phyloP scores from a whole-genome alignment of 768 basidiomycete species.

The Leccinellum albellum region DNA sequence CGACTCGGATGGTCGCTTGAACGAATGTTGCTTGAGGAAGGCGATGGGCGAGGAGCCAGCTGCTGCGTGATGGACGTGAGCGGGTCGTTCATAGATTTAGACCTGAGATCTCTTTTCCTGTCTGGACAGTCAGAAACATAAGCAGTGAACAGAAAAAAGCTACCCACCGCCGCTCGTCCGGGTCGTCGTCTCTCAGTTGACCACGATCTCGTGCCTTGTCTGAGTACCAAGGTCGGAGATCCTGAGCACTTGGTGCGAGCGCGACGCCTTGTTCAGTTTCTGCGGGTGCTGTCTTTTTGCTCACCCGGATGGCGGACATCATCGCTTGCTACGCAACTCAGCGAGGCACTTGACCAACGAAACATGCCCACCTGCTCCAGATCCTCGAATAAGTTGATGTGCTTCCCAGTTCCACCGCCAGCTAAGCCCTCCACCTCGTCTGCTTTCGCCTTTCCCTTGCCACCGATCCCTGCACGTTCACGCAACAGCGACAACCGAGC shows the following conservation, averaged over 20 bases:
- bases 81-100: conserved; percentile 66
- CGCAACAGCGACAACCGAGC: conserved; percentile 66
- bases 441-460: conserved; percentile 36
- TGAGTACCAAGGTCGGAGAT: conserved; percentile 79
- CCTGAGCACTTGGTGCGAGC: conserved; percentile 70
- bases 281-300: conserved; percentile 42
- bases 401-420: conserved; percentile 44
- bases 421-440: conserved; percentile 25
- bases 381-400: conserved; percentile 84
- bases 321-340: conserved; percentile 39
- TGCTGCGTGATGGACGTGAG: conserved; percentile 70
- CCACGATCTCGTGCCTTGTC: conserved; percentile 25
- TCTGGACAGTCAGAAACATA: background rate
- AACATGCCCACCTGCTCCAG: conserved; percentile 56
- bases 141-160: too few species aligned
- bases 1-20: conserved; percentile 18
- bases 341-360: background rate
- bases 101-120: conserved; percentile 60
- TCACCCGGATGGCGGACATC: conserved; percentile 43
- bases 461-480: conserved; percentile 49
- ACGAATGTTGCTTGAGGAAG: conserved; percentile 12
- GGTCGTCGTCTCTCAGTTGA: conserved; percentile 29
- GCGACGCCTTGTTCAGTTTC: conserved; percentile 71
- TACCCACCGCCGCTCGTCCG: conserved; percentile 37
- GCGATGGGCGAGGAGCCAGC: conserved; percentile 41